Evolutionary conservation across 2,329 filamentous ascomycete species (phyloP).

Genomic region (Nothophaeocryptopus gaeumannii): DNA sequence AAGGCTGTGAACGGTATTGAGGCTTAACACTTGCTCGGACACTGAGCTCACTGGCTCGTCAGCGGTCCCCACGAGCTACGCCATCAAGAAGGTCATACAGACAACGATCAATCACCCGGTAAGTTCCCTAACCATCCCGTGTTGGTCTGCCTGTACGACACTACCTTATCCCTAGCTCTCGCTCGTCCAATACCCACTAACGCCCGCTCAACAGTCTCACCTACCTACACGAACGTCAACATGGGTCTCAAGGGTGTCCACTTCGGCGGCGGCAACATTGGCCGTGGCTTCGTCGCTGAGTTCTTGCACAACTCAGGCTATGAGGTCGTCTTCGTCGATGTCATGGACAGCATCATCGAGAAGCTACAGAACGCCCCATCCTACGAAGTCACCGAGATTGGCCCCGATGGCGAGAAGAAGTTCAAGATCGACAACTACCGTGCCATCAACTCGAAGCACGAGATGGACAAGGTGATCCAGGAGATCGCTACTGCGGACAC

Average conservation of each 20-base stretch:
- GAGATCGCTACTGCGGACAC: slow-evolving; percentile 85
- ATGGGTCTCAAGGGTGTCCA: slow-evolving; percentile 49
- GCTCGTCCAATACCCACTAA: too few relatives aligned
- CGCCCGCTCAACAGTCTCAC: slow-evolving; percentile 6
- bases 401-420: slow-evolving; percentile 73
- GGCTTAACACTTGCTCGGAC: too few relatives aligned
- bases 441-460: slow-evolving; percentile 88
- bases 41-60: too few relatives aligned
- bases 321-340: slow-evolving; percentile 94
- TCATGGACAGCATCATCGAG: slow-evolving; percentile 79
- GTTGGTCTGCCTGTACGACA: background rate
- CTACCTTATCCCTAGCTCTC: slow-evolving; percentile 1
- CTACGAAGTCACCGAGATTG: slow-evolving; percentile 93
- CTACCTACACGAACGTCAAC: slow-evolving; percentile 20
- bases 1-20: too few relatives aligned
- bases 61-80: too few relatives aligned
- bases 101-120: too few relatives aligned
- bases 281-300: slow-evolving; percentile 74
- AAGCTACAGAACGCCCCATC: slow-evolving; percentile 69
- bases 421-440: slow-evolving; percentile 92
- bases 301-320: slow-evolving; percentile 94
- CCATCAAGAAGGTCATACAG: too few relatives aligned
- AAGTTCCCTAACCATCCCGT: too few relatives aligned
- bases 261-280: slow-evolving; percentile 55
- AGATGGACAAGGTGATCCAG: slow-evolving; percentile 76